Percentiles rank a stretch among this genome's conserved stretches.
Evolutionary conservation across 306 rosid genomes (phyloP).

Genomic region (Rosa persica): DNA sequence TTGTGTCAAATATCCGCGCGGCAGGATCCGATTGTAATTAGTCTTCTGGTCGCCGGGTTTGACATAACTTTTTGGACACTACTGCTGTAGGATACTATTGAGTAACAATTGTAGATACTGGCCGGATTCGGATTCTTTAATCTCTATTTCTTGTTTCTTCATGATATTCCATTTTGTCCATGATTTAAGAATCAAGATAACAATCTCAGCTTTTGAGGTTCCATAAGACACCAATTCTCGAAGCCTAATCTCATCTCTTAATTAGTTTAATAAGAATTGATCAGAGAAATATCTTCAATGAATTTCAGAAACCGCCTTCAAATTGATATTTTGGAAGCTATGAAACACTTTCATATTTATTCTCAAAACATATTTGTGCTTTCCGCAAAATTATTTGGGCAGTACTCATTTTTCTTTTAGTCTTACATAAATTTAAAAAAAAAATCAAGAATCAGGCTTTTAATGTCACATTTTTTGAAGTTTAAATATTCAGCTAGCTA

Average conservation of each 20-base stretch:
- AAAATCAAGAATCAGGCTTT: no score
- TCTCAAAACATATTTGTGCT: no score
- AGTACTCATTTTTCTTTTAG: no score
- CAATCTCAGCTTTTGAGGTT: neutral
- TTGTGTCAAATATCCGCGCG: slow-evolving; percentile 11
- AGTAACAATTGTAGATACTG: neutral
- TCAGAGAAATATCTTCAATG: no score
- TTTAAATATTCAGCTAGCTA: no score
- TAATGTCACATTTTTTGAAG: neutral
- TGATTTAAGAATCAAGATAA: neutral
- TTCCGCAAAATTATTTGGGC: no score
- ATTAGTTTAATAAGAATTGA: no score
- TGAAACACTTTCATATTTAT: no score
- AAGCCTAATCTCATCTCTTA: no score
- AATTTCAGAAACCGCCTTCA: no score
- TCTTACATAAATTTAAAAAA: no score
- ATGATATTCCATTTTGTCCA: neutral
- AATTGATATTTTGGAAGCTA: no score
- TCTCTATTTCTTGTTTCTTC: neutral
- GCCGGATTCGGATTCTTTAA: neutral
- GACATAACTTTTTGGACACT: neutral
- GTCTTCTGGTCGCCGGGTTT: slow-evolving; percentile 6
- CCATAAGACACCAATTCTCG: neutral
- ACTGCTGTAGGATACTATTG: neutral
- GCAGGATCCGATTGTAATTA: slow-evolving; percentile 12